Evolutionary conservation across 192 early-diverging fungal species (phyloP).

Genomic region (Jimgerdemannia flammicorona): DNA sequence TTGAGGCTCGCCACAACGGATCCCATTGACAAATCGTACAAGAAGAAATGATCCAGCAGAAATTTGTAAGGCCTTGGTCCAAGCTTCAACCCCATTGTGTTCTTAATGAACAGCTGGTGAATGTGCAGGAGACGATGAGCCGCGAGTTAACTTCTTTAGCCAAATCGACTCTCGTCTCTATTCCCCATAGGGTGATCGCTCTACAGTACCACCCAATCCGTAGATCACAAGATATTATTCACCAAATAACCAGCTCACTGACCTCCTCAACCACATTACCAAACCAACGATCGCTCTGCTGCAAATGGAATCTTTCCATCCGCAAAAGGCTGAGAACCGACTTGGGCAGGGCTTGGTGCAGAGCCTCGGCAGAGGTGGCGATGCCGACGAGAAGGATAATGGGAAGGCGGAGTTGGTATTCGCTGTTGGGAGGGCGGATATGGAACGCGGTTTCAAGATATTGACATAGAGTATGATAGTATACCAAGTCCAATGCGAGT

Average conservation of each 20-base stretch:
- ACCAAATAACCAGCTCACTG: slow-evolving; percentile 9
- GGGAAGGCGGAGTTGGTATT: slow-evolving; percentile 66
- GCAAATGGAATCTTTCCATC: slow-evolving; percentile 76
- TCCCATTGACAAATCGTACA: slow-evolving; percentile 77
- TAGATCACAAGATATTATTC: neutral
- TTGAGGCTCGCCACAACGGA: slow-evolving; percentile 70
- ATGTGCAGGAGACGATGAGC: too few species aligned
- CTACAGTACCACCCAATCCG: too few species aligned
- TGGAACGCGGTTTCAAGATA: neutral
- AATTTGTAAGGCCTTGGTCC: slow-evolving; percentile 69
- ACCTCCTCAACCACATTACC: slow-evolving; percentile 63
- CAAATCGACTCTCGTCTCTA: too few species aligned
- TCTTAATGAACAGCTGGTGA: slow-evolving; percentile 52
- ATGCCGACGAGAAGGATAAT: slow-evolving; percentile 81
- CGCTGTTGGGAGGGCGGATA: slow-evolving; percentile 31
- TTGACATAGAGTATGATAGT: neutral
- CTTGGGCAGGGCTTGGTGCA: slow-evolving; percentile 79
- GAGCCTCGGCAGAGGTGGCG: slow-evolving; percentile 79
- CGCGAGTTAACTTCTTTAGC: too few species aligned
- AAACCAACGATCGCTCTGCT: slow-evolving; percentile 69
- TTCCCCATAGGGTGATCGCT: too few species aligned
- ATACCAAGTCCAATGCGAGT: neutral
- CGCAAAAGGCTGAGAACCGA: slow-evolving; percentile 66
- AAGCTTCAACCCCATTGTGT: slow-evolving; percentile 51
- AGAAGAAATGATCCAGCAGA: slow-evolving; percentile 74